Evolutionary conservation across 2,329 filamentous ascomycete genomes (phyloP).

Genomic region (Aspergillus caelatus): DNA sequence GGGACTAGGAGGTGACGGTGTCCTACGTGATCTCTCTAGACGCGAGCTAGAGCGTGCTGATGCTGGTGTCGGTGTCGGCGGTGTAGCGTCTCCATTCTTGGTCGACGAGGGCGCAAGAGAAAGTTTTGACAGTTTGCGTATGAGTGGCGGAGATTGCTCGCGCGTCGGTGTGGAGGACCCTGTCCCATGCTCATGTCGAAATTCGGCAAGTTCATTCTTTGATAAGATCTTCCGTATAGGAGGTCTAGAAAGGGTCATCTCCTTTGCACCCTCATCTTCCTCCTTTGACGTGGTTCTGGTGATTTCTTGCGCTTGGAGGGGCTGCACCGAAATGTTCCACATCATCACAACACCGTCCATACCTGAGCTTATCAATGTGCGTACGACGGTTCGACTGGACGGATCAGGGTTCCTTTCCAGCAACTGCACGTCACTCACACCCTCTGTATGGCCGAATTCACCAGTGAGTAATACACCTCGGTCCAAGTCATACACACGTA

Average conservation of each 20-base stretch:
- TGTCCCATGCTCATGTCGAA: slow-evolving; percentile 56
- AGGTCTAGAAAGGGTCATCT: slow-evolving; percentile 61
- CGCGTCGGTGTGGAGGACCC: slow-evolving; percentile 47
- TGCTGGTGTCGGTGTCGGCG: slow-evolving; percentile 35
- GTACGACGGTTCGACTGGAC: slow-evolving; percentile 49
- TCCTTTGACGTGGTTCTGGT: slow-evolving; percentile 30
- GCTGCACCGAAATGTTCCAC: slow-evolving; percentile 56
- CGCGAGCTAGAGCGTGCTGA: slow-evolving; percentile 30
- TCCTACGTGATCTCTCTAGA: slow-evolving; percentile 31
- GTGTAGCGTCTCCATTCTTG: slow-evolving; percentile 33
- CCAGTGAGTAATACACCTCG: slow-evolving; percentile 77
- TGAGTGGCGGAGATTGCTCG: slow-evolving; percentile 52
- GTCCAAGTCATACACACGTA: slow-evolving; percentile 82
- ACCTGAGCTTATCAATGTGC: slow-evolving; percentile 69
- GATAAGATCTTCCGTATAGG: slow-evolving; percentile 85
- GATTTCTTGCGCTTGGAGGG: slow-evolving; percentile 34
- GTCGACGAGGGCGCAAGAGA: slow-evolving; percentile 45
- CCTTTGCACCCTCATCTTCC: slow-evolving; percentile 48
- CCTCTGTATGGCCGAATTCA: slow-evolving; percentile 94
- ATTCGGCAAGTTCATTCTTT: slow-evolving; percentile 81
- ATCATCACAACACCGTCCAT: slow-evolving; percentile 83
- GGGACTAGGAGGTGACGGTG: slow-evolving; percentile 46
- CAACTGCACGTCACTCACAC: slow-evolving; percentile 82
- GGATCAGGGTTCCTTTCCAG: slow-evolving; percentile 51
- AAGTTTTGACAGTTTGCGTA: slow-evolving; percentile 59